Evolutionary conservation across 2,329 filamentous ascomycete species (phyloP), one percentile per base, ranked within the genome.

Genomic region (Stagonosporopsis cucurbitacearum): DNA sequence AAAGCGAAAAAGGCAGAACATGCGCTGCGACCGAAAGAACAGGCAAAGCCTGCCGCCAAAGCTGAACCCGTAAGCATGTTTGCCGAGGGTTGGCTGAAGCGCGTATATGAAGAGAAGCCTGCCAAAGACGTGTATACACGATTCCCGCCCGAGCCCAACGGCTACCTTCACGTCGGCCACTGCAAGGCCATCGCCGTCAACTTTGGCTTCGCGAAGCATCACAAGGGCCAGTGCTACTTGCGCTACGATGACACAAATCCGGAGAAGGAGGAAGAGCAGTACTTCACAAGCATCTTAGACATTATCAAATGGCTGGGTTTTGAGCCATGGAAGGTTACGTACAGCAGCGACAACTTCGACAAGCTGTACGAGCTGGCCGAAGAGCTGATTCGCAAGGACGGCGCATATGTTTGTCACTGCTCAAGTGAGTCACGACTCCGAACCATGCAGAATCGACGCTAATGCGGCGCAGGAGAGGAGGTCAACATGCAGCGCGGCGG

Each of bases 191-290:
- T 98, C 74, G 89, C 92, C 0, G 87, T 98, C 75, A 97, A 98
- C 78, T 98, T 98, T 78, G 94, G 94, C 6, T 98, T 97, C 74
- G 94, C 95, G 13, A 86, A 85, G 70, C 87, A 88, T 70, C 90
- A 96, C 72, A 89, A 89, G 32, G 94, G 94, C 55, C 81, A 88
- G 59, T 90, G 86, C 75, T 88, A 89, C 69, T 77, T 92, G 59
- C 84, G 94, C 67, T 96, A 91, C 75, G 95, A 98, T 74, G 95
- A 98, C 69, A 98, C 95, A 13, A 98, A 98, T 74, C 95, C 95
- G 1, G 91, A 93, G 62, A 91, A 90, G 42, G 95, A 98, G 75
- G 90, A 97, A 73, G 91, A 96, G 76, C 84, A 88, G 55, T 98
- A 93, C 77, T 96, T 96, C 71, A 85, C 84, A 11, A 89, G 91